Evolutionary conservation across 345 rosid species (phyloP).

Genomic region (Gossypioides kirkii): DNA sequence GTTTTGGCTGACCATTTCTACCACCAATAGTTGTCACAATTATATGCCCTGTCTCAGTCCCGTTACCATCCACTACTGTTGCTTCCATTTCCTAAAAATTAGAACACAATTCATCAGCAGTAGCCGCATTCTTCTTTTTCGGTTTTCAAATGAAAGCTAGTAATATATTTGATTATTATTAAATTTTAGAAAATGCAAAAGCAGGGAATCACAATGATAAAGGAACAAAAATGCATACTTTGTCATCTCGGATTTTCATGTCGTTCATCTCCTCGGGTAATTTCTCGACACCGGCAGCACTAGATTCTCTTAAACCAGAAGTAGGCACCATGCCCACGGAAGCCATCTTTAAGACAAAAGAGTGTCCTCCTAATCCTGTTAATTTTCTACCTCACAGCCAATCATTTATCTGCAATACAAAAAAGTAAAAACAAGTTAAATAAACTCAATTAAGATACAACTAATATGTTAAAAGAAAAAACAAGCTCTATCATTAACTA

Average conservation of each 20-base stretch:
- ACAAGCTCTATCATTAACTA: neutral
- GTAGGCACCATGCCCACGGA: slow-evolving; percentile 60
- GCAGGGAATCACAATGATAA: neutral
- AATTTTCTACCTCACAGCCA: slow-evolving; percentile 15
- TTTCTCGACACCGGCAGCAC: slow-evolving; percentile 50
- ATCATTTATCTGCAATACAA: slow-evolving; percentile 29
- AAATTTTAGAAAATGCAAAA: neutral
- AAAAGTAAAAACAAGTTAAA: neutral
- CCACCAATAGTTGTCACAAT: slow-evolving; percentile 98
- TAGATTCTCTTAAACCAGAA: slow-evolving; percentile 49
- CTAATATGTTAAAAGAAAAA: neutral
- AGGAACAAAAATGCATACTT: slow-evolving; percentile 26
- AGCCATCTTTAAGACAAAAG: slow-evolving; percentile 47
- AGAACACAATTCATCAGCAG: neutral
- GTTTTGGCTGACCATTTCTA: slow-evolving; percentile 91
- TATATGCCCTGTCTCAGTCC: slow-evolving; percentile 91
- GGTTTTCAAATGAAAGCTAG: neutral
- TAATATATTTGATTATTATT: neutral
- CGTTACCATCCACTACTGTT: slow-evolving; percentile 72
- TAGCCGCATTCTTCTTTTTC: neutral
- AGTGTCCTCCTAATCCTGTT: slow-evolving; percentile 17
- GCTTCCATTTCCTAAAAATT: slow-evolving; percentile 89
- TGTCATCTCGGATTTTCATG: slow-evolving; percentile 81
- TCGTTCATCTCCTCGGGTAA: slow-evolving; percentile 81
- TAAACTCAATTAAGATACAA: neutral